These are phyloP conservation scores for Rhodamnia argentea DNA, from an alignment of 345 rosid species.

Conservation along the genomic window DNA sequence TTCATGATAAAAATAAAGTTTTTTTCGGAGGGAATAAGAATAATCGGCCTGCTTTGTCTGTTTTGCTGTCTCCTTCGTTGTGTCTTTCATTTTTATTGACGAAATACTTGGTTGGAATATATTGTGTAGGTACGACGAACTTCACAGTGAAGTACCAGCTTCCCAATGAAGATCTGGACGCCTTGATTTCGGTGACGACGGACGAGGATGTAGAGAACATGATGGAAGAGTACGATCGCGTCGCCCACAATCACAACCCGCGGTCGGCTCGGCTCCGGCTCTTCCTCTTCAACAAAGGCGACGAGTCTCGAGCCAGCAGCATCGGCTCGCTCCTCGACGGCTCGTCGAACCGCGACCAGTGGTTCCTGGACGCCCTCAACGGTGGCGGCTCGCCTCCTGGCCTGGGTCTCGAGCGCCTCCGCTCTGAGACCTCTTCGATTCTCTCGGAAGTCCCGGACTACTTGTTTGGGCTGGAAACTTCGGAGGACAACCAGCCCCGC, in stretches of 20 bases:
- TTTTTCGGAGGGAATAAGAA: background rate
- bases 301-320: slow-evolving; percentile 58
- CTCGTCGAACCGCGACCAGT: slow-evolving; percentile 71
- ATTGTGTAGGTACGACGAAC: slow-evolving; percentile 35
- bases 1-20: background rate
- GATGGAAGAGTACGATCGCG: slow-evolving; percentile 96
- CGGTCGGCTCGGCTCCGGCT: slow-evolving; percentile 77
- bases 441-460: slow-evolving; percentile 89
- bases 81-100: background rate
- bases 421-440: slow-evolving; percentile 83
- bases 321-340: slow-evolving; percentile 83
- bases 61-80: background rate
- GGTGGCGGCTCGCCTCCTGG: slow-evolving; percentile 32
- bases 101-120: background rate
- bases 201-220: slow-evolving; percentile 97
- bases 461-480: slow-evolving; percentile 69
- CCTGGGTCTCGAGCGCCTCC: slow-evolving; percentile 50
- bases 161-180: slow-evolving; percentile 94
- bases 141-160: slow-evolving; percentile 85
- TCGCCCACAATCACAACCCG: slow-evolving; percentile 53
- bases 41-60: background rate
- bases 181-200: slow-evolving; percentile 82
- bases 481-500: slow-evolving; percentile 50
- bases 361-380: slow-evolving; percentile 90
- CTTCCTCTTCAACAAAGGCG: slow-evolving; percentile 55